Conservation (phyloP, 1,139 yeast species). For the Barnettozyma hawaiiensis region DNA sequence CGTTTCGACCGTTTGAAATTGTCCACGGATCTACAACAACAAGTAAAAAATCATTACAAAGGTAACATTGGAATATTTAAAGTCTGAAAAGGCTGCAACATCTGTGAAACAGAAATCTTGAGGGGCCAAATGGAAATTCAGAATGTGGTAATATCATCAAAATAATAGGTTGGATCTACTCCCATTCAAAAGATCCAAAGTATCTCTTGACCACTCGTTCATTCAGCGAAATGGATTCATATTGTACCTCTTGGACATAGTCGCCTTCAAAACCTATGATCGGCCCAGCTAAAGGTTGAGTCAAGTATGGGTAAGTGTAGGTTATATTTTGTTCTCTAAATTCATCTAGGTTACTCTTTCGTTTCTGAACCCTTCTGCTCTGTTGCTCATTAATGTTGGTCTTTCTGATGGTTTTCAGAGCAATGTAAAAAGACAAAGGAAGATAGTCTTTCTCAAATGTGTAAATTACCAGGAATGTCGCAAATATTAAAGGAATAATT, state of each 20-base stretch:
- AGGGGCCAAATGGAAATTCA: too few species aligned
- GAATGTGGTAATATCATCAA: too few species aligned
- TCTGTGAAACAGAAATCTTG: too few species aligned
- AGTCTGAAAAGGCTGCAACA: too few species aligned
- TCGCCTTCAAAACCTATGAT: constrained; percentile 65
- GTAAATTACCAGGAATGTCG: constrained; percentile 45
- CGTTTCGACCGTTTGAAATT: too few species aligned
- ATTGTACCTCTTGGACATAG: constrained; percentile 43
- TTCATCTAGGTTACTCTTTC: constrained; percentile 55
- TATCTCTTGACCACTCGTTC: constrained; percentile 31
- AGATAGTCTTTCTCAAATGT: constrained; percentile 56
- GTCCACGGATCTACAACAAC: too few species aligned
- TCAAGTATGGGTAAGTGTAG: constrained; percentile 64
- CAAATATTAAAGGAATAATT: constrained; percentile 47
- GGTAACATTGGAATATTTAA: too few species aligned
- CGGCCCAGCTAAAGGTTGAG: constrained; percentile 66
- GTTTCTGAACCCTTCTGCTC: constrained; percentile 16
- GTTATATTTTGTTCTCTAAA: constrained; percentile 56
- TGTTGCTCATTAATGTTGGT: constrained; percentile 3
- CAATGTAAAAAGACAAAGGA: constrained; percentile 56
- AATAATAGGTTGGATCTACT: constrained; percentile 18
- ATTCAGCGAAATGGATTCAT: constrained; percentile 44
- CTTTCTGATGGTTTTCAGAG: constrained; percentile 47
- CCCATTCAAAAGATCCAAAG: constrained; percentile 37
- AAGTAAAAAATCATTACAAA: too few species aligned